Evolutionary conservation across 2,329 filamentous ascomycete genomes (phyloP), one percentile per base, ranked within the genome.

Genomic region (Xylaria sp.): DNA sequence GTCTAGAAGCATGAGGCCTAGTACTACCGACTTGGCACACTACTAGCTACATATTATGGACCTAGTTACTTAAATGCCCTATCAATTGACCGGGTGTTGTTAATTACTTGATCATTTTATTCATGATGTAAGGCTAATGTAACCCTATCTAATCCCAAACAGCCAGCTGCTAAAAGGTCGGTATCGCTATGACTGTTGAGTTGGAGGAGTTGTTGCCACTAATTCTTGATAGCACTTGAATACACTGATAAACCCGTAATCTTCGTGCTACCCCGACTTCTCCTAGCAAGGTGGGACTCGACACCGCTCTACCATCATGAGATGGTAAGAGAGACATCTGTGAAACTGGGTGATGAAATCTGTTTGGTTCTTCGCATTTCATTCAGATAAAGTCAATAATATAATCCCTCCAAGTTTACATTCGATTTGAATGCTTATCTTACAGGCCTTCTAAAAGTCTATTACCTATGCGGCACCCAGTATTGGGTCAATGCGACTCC

Each of bases 241-340:
- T 49, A 25, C 20, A n/a, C 28, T 13, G 20, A 33, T 25, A 48
- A 56, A 33, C 10, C 33, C 33, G 20, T 43, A 23, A 23, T 58
- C 23, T 15, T 46, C 39, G 39, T 20, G 13, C 18, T 46, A 31
- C 23, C 39, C 56, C 23, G 23, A 23, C n/a, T 9, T 43, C 48
- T 43, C 36, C 10, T 23, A 2, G 39, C 15, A 54, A 59, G 59
- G 63, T 60, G 63, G 63, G 56, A 55, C 63, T 43, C 48, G 18
- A 54, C 25, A 46, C 46, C 10, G 46, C 46, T 56, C 55, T 33
- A 25, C 28, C 48, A 65, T 60, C 48, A 46, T 33, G n/a, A 31
- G 28, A 33, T 33, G 28, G 28, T 15, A 64, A 31, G 52, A 28
- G 39, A 31, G 31, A 52, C 41, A 64, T 23, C 4, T 39, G 43